Evolutionary conservation across 805 yeast species (phyloP).

Genomic region (Candida quercuum): DNA sequence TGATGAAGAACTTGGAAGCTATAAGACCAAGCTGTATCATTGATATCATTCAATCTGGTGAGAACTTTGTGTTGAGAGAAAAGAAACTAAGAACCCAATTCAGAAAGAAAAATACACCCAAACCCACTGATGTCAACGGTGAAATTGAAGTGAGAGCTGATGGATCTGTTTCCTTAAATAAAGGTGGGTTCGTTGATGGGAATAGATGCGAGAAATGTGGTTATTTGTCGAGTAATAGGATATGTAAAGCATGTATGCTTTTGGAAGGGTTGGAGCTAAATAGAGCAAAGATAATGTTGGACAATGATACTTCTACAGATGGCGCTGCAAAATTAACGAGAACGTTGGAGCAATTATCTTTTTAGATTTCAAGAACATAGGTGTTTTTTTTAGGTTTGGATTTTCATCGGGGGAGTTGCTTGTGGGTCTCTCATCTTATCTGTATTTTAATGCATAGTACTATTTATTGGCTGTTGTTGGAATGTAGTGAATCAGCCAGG

Average conservation of each 20-base stretch:
- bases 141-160: conserved; percentile 53
- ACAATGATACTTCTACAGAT: conserved; percentile 42
- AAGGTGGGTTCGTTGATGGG: conserved; percentile 46
- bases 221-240: conserved; percentile 77
- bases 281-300: conserved; percentile 61
- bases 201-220: conserved; percentile 87
- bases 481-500: conserved; percentile 11
- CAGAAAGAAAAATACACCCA: conserved; percentile 9
- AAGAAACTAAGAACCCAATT: conserved; percentile 39
- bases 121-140: conserved; percentile 9
- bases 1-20: conserved; percentile 85
- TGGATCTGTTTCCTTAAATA: conserved; percentile 51
- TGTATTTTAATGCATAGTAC: not conserved
- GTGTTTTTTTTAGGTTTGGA: no score
- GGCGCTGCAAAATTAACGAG: conserved; percentile 63
- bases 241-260: conserved; percentile 91
- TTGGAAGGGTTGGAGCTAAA: conserved; percentile 77
- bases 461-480: not conserved
- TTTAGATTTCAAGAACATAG: conserved; percentile 31
- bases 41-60: conserved; percentile 94
- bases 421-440: not conserved
- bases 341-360: conserved; percentile 58
- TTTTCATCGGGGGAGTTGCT: not conserved
- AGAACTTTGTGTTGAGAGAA: conserved; percentile 63
- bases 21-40: conserved; percentile 89